Conservation (phyloP, 345 rosid genomes). For the Dipteronia dyeriana region DNA sequence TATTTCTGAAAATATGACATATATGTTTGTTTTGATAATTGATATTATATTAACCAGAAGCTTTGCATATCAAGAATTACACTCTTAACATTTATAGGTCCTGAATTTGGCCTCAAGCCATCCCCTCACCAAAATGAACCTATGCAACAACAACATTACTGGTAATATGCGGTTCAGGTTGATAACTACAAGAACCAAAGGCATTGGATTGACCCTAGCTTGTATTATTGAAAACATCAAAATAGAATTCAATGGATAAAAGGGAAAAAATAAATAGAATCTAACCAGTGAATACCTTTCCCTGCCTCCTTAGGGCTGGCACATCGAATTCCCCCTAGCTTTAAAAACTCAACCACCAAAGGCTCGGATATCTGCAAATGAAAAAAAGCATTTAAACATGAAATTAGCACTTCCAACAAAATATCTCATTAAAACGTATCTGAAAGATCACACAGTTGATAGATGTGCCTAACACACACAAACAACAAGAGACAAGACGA, state of each 20-base stretch:
- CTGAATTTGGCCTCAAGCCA: constrained; percentile 12
- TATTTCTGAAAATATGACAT: not conserved
- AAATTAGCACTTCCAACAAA: not conserved
- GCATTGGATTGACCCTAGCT: not conserved
- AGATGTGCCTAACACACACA: not conserved
- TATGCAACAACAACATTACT: not conserved
- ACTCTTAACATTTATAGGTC: not conserved
- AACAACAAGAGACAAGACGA: no score
- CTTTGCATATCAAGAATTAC: not conserved
- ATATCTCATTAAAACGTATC: not conserved
- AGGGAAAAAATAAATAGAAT: no score
- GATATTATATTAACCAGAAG: not conserved
- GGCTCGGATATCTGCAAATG: constrained; percentile 44
- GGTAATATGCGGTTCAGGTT: not conserved
- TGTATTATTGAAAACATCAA: not conserved
- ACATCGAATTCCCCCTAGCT: constrained; percentile 59
- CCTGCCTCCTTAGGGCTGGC: constrained; percentile 56
- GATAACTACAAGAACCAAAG: not conserved
- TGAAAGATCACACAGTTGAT: not conserved
- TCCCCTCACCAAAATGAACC: not conserved
- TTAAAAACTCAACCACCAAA: constrained; percentile 52
- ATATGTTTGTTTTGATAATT: not conserved
- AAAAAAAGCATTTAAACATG: not conserved
- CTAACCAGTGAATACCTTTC: constrained; percentile 46
- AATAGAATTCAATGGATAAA: not conserved